Evolutionary conservation across 108 stramenopile species (phyloP), one percentile per base, ranked within the genome.

Genomic region (Cyclostephanos tholiformis): DNA sequence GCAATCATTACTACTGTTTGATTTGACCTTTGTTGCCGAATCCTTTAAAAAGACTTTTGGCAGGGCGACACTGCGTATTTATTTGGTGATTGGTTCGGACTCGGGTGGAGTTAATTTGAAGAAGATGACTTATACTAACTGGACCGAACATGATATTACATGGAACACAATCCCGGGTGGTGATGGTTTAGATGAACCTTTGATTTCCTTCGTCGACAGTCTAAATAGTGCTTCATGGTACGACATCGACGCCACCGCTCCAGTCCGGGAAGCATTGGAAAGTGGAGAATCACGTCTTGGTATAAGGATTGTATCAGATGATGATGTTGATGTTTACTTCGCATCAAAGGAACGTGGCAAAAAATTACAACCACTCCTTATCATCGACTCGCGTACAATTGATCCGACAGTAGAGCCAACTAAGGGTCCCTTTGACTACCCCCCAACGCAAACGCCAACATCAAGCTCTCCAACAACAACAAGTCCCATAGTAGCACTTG

Each of bases 1-100:
- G 53, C 79, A 80, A 38, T 60, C 72, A 12, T 57, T 80, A 14
- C 61, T 80, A 74, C 61, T 69, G n/a, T 80, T 80, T 43, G 79
- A 74, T 44, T 67, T 80, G 10, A 44, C 67, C 35, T 74, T 69
- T 59, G 63, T 57, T 6, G 61, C 67, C 17, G 48, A 69, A 52
- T 57, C 20, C 13, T 74, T 74, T 65, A 51, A 30, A 0, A 58
- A 46, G n/a, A 65, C 11, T 13, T 41, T 73, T 10, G 72, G 72
- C 27, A 56, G 41, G 2, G 79, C 79, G 12, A 64, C 14, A 25
- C 72, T 80, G 36, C 68, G 63, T 52, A 44, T 80, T 27, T 80
- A 73, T 51, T 67, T 68, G 38, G 68, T 48, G 6, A 22, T 1
- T 27, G 68, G 79, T 4, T 68, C 71, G 23, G 4, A 63, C n/a